These are phyloP conservation scores for Salvia rosmarinus DNA, from an alignment of 257 asterid species.

Conservation along the genomic window DNA sequence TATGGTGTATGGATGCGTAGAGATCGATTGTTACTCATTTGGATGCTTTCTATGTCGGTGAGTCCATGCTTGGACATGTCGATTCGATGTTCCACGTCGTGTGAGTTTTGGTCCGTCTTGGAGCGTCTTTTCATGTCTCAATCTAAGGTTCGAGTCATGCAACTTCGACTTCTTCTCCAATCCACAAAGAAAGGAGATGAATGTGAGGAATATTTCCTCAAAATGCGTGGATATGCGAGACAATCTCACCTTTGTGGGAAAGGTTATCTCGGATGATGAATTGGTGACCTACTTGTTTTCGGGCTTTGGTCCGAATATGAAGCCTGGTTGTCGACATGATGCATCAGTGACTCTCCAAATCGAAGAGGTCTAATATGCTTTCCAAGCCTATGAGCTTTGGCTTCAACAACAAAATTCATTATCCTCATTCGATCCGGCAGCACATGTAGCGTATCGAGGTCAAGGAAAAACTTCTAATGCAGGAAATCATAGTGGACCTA, in stretches of 20 bases:
- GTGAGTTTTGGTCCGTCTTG: neutral
- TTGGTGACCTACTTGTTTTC: neutral
- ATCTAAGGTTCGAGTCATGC: neutral
- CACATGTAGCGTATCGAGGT: neutral
- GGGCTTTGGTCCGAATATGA: neutral
- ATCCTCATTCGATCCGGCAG: fast-evolving
- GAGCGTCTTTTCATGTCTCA: neutral
- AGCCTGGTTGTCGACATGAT: neutral
- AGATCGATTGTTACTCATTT: neutral
- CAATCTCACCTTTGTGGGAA: neutral
- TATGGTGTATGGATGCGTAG: neutral
- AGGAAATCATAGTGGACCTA: neutral
- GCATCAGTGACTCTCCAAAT: neutral
- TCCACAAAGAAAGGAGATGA: neutral
- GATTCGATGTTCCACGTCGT: neutral
- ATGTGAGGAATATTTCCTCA: neutral
- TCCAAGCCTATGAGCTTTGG: neutral
- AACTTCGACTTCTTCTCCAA: neutral
- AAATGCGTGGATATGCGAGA: neutral
- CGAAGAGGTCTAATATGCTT: neutral
- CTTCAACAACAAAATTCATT: neutral
- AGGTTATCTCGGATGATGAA: neutral
- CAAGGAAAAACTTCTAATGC: no score
- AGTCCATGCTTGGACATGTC: neutral
- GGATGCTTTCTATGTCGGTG: neutral